Conservation (phyloP, 371 early-diverging fungal genomes). For the Lichtheimia ramosa region DNA sequence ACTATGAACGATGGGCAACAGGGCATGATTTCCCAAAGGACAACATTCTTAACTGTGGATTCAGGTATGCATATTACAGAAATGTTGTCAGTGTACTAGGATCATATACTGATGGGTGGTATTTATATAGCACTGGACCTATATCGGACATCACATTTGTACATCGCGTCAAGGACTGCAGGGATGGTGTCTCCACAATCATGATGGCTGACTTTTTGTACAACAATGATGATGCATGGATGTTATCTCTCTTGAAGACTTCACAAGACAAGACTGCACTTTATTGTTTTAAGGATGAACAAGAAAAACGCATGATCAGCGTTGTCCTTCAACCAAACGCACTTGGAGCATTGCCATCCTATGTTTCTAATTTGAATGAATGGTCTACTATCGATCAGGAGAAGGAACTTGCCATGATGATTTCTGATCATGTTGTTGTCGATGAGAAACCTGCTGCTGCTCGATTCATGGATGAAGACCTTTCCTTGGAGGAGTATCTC, state of each 20-base stretch:
- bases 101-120: not conserved
- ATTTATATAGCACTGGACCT: constrained; percentile 26
- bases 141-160: constrained; percentile 40
- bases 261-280: not conserved
- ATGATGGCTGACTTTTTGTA: constrained; percentile 32
- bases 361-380: not conserved
- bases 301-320: not conserved
- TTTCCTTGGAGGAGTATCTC: constrained; percentile 5
- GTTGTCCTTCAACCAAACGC: not conserved
- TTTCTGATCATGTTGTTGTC: not conserved
- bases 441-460: not conserved
- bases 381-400: not conserved
- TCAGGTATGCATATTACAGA: constrained; percentile 27
- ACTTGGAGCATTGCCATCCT: not conserved
- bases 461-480: not conserved
- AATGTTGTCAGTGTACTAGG: too few relatives aligned
- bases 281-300: not conserved
- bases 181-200: constrained; percentile 18
- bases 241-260: not conserved
- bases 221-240: constrained; percentile 7
- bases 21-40: constrained; percentile 32
- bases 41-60: constrained; percentile 40
- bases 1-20: constrained; percentile 49
- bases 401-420: not conserved
- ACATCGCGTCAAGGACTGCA: constrained; percentile 30